A percentile compares a stretch with the other conserved stretches of the same genome.
Conservation (phyloP, 208 protist genomes). For the Trypanosoma vivax region DNA sequence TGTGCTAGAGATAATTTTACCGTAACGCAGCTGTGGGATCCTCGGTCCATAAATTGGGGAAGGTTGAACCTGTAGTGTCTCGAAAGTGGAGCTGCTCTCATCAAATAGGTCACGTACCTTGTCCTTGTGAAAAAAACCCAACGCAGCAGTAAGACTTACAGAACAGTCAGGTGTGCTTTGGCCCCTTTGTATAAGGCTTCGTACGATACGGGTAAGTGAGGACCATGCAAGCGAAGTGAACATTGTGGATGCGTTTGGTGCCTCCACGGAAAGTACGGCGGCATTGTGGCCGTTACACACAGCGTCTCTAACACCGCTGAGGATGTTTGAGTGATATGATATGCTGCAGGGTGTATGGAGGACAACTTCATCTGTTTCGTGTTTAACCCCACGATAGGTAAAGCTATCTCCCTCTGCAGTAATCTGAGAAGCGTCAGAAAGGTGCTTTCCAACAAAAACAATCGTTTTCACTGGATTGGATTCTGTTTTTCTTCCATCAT, state of each 20-base stretch:
- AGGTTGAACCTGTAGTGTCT: conserved; percentile 46
- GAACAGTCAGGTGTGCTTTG: conserved; percentile 27
- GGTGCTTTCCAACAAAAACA: conserved; percentile 51
- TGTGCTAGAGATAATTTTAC: conserved; percentile 26
- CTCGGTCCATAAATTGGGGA: conserved; percentile 76
- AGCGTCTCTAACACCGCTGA: conserved; percentile 39
- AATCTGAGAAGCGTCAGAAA: conserved; percentile 19
- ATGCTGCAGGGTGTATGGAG: conserved; percentile 36
- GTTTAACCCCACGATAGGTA: conserved; percentile 27
- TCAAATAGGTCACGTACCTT: conserved; percentile 60
- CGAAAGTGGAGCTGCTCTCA: conserved; percentile 29
- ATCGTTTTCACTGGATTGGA: conserved; percentile 55
- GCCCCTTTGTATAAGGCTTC: conserved; percentile 30
- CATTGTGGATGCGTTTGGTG: conserved; percentile 36
- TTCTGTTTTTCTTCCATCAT: conserved; percentile 7
- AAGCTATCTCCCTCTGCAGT: conserved; percentile 18
- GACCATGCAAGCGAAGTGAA: conserved; percentile 69
- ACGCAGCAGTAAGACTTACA: conserved; percentile 46
- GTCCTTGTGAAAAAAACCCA: conserved; percentile 66
- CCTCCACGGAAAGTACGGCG: conserved; percentile 56
- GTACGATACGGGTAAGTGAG: conserved; percentile 53
- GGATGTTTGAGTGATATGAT: conserved; percentile 48
- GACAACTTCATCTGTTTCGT: conserved; percentile 51
- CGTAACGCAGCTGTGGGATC: conserved; percentile 50
- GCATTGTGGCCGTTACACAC: conserved; percentile 65